A percentile compares a stretch with the other conserved stretches of the same genome.
These are phyloP conservation scores for Monosporascus sp. DNA, from an alignment of 2,329 filamentous ascomycete genomes.

Conservation along the genomic window DNA sequence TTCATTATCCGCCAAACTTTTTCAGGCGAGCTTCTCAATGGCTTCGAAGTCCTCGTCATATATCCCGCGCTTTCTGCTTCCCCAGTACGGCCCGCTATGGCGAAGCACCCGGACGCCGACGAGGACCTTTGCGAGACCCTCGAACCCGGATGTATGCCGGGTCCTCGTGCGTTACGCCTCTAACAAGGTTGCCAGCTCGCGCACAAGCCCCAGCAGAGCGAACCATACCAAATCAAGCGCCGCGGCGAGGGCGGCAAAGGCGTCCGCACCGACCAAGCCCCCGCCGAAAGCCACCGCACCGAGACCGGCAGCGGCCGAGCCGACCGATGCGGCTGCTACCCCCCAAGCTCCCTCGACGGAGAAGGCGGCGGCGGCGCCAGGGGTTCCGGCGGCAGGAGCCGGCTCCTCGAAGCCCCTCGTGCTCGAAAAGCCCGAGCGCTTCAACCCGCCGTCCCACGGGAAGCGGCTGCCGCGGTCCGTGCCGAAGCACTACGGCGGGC, in stretches of 20 bases:
- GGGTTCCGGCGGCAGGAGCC: conserved; percentile 4
- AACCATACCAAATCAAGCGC: conserved; percentile 38
- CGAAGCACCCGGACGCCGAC: conserved; percentile 22
- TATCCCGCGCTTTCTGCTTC: conserved; percentile 66
- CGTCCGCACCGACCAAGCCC: conserved; percentile 19
- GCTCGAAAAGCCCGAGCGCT: conserved; percentile 82
- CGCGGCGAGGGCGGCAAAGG: conserved; percentile 17
- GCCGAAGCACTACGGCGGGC: conserved; percentile 70
- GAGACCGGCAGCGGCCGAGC: conserved; percentile 5
- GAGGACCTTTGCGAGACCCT: conserved; percentile 20
- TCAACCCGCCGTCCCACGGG: conserved; percentile 88
- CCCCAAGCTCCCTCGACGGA: conserved; percentile 4
- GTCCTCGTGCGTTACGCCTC: conserved; percentile 32
- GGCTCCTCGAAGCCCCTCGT: conserved; percentile 54
- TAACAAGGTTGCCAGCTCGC: conserved; percentile 16
- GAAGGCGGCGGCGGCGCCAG: conserved; percentile 1
- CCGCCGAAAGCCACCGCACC: conserved; percentile 7
- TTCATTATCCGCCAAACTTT: too few relatives aligned
- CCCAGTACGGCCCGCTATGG: conserved; percentile 55
- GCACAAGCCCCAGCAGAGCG: conserved; percentile 37
- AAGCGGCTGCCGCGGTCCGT: conserved; percentile 52
- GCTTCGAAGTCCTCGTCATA: conserved; percentile 37
- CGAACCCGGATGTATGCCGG: conserved; percentile 21
- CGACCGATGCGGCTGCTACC: conserved; percentile 4
- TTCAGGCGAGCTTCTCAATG: conserved; percentile 25